Conservation (phyloP, 2,329 filamentous ascomycete genomes). For the Helminthosporium solani region DNA sequence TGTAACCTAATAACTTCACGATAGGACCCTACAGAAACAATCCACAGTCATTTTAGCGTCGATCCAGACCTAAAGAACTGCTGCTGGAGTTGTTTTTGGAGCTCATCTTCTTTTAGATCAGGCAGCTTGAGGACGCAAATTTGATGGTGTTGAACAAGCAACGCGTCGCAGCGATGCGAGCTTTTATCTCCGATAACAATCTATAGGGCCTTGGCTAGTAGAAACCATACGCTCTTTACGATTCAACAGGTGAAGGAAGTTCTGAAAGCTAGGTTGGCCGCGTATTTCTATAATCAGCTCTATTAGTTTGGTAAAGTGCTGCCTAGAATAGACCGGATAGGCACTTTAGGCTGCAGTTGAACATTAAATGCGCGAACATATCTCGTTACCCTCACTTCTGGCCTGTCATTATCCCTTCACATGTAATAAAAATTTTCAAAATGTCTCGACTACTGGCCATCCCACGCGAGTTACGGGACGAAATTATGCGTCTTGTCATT, state of each 20-base stretch:
- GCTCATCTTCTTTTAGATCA: neutral
- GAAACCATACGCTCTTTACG: neutral
- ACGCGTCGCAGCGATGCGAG: slow-evolving; percentile 4
- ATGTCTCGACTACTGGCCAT: neutral
- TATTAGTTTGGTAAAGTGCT: too few species aligned
- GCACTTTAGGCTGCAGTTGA: too few species aligned
- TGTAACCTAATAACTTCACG: neutral
- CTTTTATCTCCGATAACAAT: slow-evolving; percentile 4
- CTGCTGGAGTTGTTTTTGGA: too few species aligned
- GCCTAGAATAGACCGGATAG: too few species aligned
- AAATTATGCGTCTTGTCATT: neutral
- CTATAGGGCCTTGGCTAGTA: slow-evolving; percentile 3
- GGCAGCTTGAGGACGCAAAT: neutral
- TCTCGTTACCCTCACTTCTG: too few species aligned
- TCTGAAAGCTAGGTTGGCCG: neutral
- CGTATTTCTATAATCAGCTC: neutral
- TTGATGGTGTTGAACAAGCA: neutral
- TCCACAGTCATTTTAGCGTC: slow-evolving; percentile 6
- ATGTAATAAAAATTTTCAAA: neutral
- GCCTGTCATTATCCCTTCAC: too few species aligned
- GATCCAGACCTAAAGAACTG: neutral
- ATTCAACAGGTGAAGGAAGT: slow-evolving; percentile 3
- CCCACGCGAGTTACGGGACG: slow-evolving; percentile 5
- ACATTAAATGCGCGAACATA: too few species aligned
- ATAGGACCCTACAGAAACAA: neutral